Evolutionary conservation across 805 yeast species (phyloP).

Genomic region (Candida montana): DNA sequence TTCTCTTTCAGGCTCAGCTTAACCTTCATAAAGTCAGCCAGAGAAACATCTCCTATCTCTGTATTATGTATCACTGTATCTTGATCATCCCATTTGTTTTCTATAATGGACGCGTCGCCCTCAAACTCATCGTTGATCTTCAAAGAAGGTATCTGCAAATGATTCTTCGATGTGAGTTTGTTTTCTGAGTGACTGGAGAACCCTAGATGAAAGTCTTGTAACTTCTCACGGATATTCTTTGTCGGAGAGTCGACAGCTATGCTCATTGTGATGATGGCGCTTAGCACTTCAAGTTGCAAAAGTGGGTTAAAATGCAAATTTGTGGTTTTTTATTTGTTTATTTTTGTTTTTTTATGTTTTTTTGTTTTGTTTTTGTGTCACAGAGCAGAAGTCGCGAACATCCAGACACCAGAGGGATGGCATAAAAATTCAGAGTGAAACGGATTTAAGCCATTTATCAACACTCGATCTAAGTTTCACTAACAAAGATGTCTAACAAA

Average conservation of each 20-base stretch:
- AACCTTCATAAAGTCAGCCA: slow-evolving; percentile 10
- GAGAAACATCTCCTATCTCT: slow-evolving; percentile 1
- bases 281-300: too few species aligned
- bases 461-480: background rate
- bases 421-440: too few species aligned
- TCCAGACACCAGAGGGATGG: slow-evolving; percentile 2
- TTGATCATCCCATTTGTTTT: slow-evolving; percentile 3
- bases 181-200: background rate
- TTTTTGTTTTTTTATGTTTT: background rate
- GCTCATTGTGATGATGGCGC: background rate
- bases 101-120: background rate
- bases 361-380: slow-evolving; percentile 4
- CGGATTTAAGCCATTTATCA: slow-evolving; percentile 8
- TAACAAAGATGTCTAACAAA: slow-evolving; percentile 34
- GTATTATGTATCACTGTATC: slow-evolving; percentile 9
- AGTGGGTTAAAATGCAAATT: too few species aligned
- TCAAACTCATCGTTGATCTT: slow-evolving; percentile 3
- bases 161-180: slow-evolving; percentile 1
- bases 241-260: slow-evolving; percentile 6
- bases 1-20: slow-evolving; percentile 3
- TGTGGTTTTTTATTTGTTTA: background rate
- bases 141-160: slow-evolving; percentile 3
- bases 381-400: background rate
- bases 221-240: slow-evolving; percentile 4
- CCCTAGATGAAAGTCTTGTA: slow-evolving; percentile 3